A percentile compares a stretch with the other conserved stretches of the same genome.
Evolutionary conservation across 1,284 basidiomycete species (phyloP).

Genomic region (Puccinia horiana): DNA sequence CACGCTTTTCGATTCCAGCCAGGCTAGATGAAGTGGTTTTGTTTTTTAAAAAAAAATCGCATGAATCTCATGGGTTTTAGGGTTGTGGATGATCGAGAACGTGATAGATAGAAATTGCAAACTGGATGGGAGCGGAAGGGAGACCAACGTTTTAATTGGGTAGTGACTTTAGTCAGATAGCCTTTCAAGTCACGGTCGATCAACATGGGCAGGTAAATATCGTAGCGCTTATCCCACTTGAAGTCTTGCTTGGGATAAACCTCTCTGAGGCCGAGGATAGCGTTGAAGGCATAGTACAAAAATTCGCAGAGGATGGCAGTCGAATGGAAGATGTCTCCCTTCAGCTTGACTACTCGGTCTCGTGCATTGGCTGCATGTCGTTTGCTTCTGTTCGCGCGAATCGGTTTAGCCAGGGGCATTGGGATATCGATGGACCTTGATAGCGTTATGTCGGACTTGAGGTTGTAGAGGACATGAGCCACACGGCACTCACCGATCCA

Average conservation of each 20-base stretch:
- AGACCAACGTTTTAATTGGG: conserved; percentile 46
- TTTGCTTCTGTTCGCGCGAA: conserved; percentile 20
- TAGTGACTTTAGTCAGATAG: conserved; percentile 37
- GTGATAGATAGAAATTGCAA: not conserved
- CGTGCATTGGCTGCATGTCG: conserved; percentile 25
- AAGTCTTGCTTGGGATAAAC: conserved; percentile 42
- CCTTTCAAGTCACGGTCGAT: conserved; percentile 46
- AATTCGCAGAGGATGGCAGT: conserved; percentile 49
- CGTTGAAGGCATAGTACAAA: conserved; percentile 43
- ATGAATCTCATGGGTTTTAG: not conserved
- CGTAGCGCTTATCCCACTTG: conserved; percentile 46
- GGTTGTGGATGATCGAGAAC: not conserved
- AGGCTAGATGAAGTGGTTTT: conserved; percentile 33
- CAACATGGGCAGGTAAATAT: conserved; percentile 39
- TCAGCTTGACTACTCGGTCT: conserved; percentile 34
- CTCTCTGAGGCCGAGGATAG: conserved; percentile 37
- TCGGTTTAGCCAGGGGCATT: conserved; percentile 49
- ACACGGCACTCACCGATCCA: too few relatives aligned
- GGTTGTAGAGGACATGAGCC: too few relatives aligned
- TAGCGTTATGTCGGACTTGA: too few relatives aligned
- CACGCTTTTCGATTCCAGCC: conserved; percentile 41
- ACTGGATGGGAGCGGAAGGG: not conserved
- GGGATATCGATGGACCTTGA: not conserved
- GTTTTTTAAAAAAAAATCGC: not conserved
- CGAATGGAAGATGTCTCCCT: conserved; percentile 39